Conservation (phyloP, 352 stramenopile genomes). For the Blastocystis sp. region DNA sequence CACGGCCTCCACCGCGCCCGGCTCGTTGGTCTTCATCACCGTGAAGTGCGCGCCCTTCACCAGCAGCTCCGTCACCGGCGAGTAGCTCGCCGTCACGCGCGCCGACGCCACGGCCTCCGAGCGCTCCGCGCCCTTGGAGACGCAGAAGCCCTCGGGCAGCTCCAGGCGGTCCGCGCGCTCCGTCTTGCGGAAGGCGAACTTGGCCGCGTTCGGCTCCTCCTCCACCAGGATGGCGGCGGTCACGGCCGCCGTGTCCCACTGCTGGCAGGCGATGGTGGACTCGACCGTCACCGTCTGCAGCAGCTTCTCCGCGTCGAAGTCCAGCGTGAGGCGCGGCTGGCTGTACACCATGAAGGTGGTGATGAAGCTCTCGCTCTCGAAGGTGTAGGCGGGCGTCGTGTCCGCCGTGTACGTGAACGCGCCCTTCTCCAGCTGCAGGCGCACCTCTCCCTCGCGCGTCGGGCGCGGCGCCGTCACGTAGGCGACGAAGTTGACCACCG, state of each 20-base stretch:
- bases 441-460: background rate
- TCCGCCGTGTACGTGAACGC: conserved; percentile 2
- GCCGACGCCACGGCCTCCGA: background rate
- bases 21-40: conserved; percentile 23
- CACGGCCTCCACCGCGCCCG: background rate
- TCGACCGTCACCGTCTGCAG: conserved; percentile 22
- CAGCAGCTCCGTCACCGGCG: background rate
- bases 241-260: background rate
- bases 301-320: background rate
- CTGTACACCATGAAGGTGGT: background rate
- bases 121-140: background rate
- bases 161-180: background rate
- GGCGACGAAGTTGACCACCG: no score
- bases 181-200: background rate
- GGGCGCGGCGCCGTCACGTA: background rate
- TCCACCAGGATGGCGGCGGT: background rate
- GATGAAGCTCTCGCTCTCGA: background rate
- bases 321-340: background rate
- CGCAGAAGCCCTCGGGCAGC: conserved; percentile 23
- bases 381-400: conserved; percentile 7
- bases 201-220: background rate
- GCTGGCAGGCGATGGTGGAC: conserved; percentile 4
- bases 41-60: conserved; percentile 2
- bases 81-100: background rate
- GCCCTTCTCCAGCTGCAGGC: conserved; percentile 36